Conservation (phyloP, 1,284 basidiomycete genomes). For the Pascua sp. region DNA sequence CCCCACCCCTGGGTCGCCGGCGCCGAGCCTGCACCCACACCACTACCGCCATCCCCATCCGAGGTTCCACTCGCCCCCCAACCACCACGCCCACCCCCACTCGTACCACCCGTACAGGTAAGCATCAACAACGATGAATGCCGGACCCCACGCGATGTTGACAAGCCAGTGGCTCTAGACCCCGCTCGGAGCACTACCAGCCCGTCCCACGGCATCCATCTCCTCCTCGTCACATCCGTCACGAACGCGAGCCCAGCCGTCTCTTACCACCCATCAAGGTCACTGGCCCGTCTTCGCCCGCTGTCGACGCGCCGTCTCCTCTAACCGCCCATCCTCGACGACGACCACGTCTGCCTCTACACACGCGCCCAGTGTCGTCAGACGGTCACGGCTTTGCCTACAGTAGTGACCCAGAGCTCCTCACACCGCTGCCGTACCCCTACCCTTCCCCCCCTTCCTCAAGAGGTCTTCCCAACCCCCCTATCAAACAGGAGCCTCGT, state of each 20-base stretch:
- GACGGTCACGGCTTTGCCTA: too few species aligned
- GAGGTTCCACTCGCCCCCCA: neutral
- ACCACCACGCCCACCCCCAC: conserved; percentile 3
- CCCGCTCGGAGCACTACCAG: neutral
- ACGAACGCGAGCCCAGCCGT: too few species aligned
- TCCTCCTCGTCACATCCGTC: neutral
- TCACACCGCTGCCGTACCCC: neutral
- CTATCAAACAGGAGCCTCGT: conserved; percentile 7
- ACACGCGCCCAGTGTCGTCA: too few species aligned
- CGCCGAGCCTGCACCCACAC: neutral
- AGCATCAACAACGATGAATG: neutral
- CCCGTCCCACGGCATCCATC: neutral
- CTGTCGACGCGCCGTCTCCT: conserved; percentile 3
- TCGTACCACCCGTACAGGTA: conserved; percentile 9
- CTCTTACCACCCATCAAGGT: conserved; percentile 4
- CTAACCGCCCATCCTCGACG: neutral
- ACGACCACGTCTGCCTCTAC: too few species aligned
- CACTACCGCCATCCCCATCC: conserved; percentile 4
- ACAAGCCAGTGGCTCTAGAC: neutral
- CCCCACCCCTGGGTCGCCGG: too few species aligned
- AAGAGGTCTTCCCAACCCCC: neutral
- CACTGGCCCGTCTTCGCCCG: neutral
- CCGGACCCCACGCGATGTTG: too few species aligned
- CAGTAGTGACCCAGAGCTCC: too few species aligned
- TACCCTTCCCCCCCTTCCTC: neutral